These are phyloP conservation scores for Blastomyces gilchristii DNA, from an alignment of 2,329 filamentous ascomycete species.

Conservation along the genomic window DNA sequence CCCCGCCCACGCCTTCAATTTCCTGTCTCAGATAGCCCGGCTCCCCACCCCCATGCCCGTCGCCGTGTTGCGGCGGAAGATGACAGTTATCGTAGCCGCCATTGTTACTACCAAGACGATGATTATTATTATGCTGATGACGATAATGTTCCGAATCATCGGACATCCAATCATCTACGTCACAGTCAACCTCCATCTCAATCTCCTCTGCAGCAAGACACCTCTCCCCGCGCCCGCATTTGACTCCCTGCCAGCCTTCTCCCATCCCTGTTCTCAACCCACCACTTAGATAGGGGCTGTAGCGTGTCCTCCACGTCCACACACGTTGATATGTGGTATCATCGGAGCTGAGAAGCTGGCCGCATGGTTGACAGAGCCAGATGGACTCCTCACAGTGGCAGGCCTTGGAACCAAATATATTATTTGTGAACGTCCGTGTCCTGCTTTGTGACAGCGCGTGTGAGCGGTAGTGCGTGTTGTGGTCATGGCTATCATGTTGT, in stretches of 20 bases:
- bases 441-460: slow-evolving; percentile 25
- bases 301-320: slow-evolving; percentile 83
- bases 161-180: slow-evolving; percentile 61
- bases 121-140: slow-evolving; percentile 8
- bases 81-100: no score
- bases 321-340: slow-evolving; percentile 55
- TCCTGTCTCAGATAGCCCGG: slow-evolving; percentile 77
- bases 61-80: slow-evolving; percentile 8
- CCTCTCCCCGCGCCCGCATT: slow-evolving; percentile 65
- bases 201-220: slow-evolving; percentile 70
- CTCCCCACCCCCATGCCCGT: slow-evolving; percentile 29
- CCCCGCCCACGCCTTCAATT: slow-evolving; percentile 80
- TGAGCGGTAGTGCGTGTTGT: neutral
- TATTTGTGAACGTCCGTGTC: slow-evolving; percentile 32
- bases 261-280: slow-evolving; percentile 79
- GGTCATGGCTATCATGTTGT: slow-evolving; percentile 10
- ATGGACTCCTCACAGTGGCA: slow-evolving; percentile 52
- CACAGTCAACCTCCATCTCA: slow-evolving; percentile 76
- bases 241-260: slow-evolving; percentile 76
- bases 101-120: neutral
- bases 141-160: slow-evolving; percentile 25
- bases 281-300: slow-evolving; percentile 64
- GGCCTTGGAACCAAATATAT: slow-evolving; percentile 42
- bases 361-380: slow-evolving; percentile 81
- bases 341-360: slow-evolving; percentile 51